Conservation (phyloP, 495 filamentous ascomycete genomes). For the Bacidia gigantensis region DNA sequence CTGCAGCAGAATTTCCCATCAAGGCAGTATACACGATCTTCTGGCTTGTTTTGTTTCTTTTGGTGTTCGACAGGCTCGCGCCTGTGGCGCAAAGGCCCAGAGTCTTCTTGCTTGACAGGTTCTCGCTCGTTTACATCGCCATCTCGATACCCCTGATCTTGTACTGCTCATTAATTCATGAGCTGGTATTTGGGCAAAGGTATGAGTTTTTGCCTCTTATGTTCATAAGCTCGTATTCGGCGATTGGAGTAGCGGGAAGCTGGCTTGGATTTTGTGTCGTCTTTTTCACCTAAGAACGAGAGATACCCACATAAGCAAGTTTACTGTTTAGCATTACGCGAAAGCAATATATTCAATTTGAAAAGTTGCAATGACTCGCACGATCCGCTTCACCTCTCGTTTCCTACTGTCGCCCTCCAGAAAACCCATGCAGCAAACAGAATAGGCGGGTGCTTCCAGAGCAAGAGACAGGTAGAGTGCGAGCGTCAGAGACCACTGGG, state of each 20-base stretch:
- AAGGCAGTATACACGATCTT: slow-evolving; percentile 88
- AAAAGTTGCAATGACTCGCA: too few species aligned
- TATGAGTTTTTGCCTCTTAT: slow-evolving; percentile 90
- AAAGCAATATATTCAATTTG: too few species aligned
- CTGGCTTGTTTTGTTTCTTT: slow-evolving; percentile 77
- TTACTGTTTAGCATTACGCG: too few species aligned
- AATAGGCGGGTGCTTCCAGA: too few species aligned
- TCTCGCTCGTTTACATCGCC: slow-evolving; percentile 76
- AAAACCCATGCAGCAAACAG: too few species aligned
- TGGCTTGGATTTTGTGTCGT: slow-evolving; percentile 94
- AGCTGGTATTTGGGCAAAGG: slow-evolving; percentile 63
- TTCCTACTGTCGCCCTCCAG: too few species aligned
- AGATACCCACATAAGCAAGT: slow-evolving; percentile 14
- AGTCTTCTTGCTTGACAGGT: slow-evolving; percentile 78
- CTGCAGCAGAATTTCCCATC: slow-evolving; percentile 77
- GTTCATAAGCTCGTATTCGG: slow-evolving; percentile 93
- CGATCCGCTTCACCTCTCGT: too few species aligned
- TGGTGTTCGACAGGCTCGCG: slow-evolving; percentile 75
- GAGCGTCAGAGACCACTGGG: too few species aligned
- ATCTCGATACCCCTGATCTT: slow-evolving; percentile 76
- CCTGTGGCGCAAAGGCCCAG: slow-evolving; percentile 60
- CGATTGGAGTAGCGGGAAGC: slow-evolving; percentile 88
- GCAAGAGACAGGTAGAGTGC: too few species aligned
- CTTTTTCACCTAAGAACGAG: slow-evolving; percentile 57
- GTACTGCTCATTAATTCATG: slow-evolving; percentile 77